A percentile compares a stretch with the other conserved stretches of the same genome.
Evolutionary conservation across 192 early-diverging fungal genomes (phyloP).

Genomic region (Linnemannia elongata): DNA sequence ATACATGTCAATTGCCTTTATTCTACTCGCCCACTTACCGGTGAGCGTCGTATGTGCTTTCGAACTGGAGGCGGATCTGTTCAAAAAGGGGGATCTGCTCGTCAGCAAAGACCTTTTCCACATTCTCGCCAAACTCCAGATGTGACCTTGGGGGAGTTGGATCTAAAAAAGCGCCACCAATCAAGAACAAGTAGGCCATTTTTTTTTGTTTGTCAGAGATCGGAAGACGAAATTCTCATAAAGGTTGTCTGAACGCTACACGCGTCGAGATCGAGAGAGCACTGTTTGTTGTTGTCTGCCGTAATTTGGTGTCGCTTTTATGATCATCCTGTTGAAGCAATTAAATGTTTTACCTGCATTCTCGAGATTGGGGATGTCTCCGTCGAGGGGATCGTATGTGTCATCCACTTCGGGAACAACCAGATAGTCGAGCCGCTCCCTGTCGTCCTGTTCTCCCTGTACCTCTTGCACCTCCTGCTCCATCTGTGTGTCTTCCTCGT

Average conservation of each 20-base stretch:
- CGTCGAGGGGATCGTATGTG: conserved; percentile 33
- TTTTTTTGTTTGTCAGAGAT: neutral
- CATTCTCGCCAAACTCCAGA: conserved; percentile 5
- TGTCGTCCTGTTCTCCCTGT: conserved; percentile 24
- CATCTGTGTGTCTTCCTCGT: conserved; percentile 47
- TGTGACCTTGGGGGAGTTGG: neutral
- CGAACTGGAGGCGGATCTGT: neutral
- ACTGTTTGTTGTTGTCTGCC: neutral
- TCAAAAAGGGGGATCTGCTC: neutral
- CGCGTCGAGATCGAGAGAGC: neutral
- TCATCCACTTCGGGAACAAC: conserved; percentile 40
- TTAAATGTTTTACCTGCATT: conserved; percentile 25
- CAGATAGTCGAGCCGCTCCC: conserved; percentile 28
- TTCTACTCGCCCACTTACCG: neutral
- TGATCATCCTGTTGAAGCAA: too few relatives aligned
- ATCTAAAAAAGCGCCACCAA: neutral
- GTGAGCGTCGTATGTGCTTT: neutral
- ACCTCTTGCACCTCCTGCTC: conserved; percentile 14
- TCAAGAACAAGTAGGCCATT: neutral
- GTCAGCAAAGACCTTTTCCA: neutral
- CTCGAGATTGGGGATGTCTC: conserved; percentile 32
- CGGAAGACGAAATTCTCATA: neutral
- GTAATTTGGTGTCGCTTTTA: neutral
- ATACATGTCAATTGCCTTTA: neutral
- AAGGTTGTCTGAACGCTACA: neutral